Conservation (phyloP, 257 asterid genomes). For the Lavandula angustifolia region DNA sequence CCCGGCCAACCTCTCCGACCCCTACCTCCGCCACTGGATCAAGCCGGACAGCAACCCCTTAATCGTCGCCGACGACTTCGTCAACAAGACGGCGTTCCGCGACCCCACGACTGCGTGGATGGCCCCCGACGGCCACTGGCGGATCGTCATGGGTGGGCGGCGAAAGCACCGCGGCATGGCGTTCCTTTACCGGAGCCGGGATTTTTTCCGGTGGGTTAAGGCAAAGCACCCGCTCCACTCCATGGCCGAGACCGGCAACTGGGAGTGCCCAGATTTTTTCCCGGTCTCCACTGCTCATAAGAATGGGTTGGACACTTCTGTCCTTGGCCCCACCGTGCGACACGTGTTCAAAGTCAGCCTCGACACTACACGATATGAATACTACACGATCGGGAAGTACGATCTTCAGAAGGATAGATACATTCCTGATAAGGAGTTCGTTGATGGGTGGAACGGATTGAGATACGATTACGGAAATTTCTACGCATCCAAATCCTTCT, state of each 20-base stretch:
- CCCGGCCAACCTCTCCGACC: constrained; percentile 61
- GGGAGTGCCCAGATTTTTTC: constrained; percentile 80
- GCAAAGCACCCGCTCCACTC: constrained; percentile 54
- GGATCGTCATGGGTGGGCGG: constrained; percentile 51
- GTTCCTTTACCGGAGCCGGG: constrained; percentile 51
- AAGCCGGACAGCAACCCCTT: constrained; percentile 68
- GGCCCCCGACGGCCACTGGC: constrained; percentile 59
- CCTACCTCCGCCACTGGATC: constrained; percentile 61
- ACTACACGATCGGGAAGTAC: constrained; percentile 64
- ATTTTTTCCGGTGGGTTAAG: constrained; percentile 56
- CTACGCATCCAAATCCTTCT: constrained; percentile 80
- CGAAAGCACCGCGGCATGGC: constrained; percentile 50
- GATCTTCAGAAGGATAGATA: constrained; percentile 39
- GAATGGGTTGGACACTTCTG: constrained; percentile 61
- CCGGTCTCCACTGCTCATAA: constrained; percentile 42
- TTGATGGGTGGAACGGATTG: constrained; percentile 56
- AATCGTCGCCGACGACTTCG: constrained; percentile 39
- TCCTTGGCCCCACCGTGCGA: constrained; percentile 36
- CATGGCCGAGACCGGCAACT: constrained; percentile 48
- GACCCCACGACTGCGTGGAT: constrained; percentile 87
- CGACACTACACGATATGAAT: constrained; percentile 48
- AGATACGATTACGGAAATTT: constrained; percentile 74
- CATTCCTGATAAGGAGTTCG: constrained; percentile 44
- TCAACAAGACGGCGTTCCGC: constrained; percentile 50
- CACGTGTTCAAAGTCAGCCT: constrained; percentile 73